These are phyloP conservation scores for Uromyces viciae-fabae DNA, from an alignment of 1,284 basidiomycete genomes.

Conservation along the genomic window DNA sequence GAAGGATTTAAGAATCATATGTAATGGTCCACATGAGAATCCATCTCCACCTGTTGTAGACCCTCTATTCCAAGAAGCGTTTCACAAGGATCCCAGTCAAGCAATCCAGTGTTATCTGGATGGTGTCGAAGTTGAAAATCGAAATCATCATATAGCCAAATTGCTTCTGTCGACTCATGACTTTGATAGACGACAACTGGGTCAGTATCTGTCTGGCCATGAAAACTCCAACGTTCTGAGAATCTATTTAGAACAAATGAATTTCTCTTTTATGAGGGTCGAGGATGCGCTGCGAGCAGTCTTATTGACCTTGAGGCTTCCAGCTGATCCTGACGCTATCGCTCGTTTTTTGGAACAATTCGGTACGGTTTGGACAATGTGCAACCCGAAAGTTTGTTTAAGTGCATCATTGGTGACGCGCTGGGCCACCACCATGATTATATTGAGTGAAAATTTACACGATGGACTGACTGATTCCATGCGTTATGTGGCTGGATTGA, in stretches of 20 bases:
- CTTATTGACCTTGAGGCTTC: constrained; percentile 72
- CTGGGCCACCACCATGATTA: constrained; percentile 77
- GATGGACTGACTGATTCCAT: constrained; percentile 35
- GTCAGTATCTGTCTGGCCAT: constrained; percentile 69
- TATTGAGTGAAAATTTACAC: constrained; percentile 65
- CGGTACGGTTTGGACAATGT: constrained; percentile 79
- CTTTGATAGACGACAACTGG: constrained; percentile 75
- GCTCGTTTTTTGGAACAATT: constrained; percentile 68
- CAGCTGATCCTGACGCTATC: constrained; percentile 64
- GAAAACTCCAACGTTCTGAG: constrained; percentile 70
- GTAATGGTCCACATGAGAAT: constrained; percentile 51
- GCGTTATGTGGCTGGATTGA: constrained; percentile 28
- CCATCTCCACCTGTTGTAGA: constrained; percentile 50
- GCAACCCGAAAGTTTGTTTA: constrained; percentile 69
- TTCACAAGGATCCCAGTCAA: constrained; percentile 47
- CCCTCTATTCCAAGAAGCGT: constrained; percentile 45
- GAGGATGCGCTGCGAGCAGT: constrained; percentile 85
- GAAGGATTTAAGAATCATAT: constrained; percentile 61
- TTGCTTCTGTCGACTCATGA: constrained; percentile 79
- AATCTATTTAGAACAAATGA: constrained; percentile 80
- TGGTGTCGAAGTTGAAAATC: constrained; percentile 60
- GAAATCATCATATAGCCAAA: constrained; percentile 68
- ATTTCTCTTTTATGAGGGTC: constrained; percentile 73
- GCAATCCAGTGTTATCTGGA: constrained; percentile 36
- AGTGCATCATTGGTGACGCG: constrained; percentile 72